phyloP scores from a whole-genome alignment of 2,329 filamentous ascomycete genomes.

The Huntiella savannae region DNA sequence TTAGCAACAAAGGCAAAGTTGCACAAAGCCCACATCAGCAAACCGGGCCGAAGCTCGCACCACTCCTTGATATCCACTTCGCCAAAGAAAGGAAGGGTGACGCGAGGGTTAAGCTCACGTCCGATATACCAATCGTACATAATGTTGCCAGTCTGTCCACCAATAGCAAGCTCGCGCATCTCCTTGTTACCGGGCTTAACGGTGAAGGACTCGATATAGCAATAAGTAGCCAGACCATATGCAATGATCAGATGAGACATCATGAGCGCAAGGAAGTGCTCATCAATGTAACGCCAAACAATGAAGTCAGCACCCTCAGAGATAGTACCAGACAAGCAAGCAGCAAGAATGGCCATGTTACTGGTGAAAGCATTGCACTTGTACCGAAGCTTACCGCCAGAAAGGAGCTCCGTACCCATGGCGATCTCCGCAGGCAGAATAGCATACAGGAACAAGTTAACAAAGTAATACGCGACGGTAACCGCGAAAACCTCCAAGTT shows the following conservation, averaged over 20 bases:
- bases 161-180: slow-evolving; percentile 59
- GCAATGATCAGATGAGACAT: slow-evolving; percentile 67
- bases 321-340: slow-evolving; percentile 54
- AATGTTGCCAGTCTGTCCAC: slow-evolving; percentile 65
- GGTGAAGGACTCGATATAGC: slow-evolving; percentile 66
- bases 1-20: slow-evolving; percentile 71
- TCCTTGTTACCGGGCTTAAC: slow-evolving; percentile 58
- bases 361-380: slow-evolving; percentile 64
- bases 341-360: slow-evolving; percentile 52
- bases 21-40: slow-evolving; percentile 75
- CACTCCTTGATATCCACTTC: slow-evolving; percentile 81
- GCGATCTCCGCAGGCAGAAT: slow-evolving; percentile 55
- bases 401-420: slow-evolving; percentile 50
- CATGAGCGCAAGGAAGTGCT: slow-evolving; percentile 74
- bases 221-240: slow-evolving; percentile 51
- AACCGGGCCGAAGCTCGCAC: slow-evolving; percentile 76
- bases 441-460: slow-evolving; percentile 56
- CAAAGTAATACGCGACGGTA: slow-evolving; percentile 56
- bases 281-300: slow-evolving; percentile 82
- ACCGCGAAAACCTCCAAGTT: slow-evolving; percentile 52
- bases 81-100: slow-evolving; percentile 59
- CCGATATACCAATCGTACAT: slow-evolving; percentile 96
- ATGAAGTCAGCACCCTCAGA: slow-evolving; percentile 63
- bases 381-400: slow-evolving; percentile 61
- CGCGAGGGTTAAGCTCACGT: slow-evolving; percentile 78